Evolutionary conservation across 1,139 yeast genomes (phyloP).

Genomic region (Arxiozyma bovina): DNA sequence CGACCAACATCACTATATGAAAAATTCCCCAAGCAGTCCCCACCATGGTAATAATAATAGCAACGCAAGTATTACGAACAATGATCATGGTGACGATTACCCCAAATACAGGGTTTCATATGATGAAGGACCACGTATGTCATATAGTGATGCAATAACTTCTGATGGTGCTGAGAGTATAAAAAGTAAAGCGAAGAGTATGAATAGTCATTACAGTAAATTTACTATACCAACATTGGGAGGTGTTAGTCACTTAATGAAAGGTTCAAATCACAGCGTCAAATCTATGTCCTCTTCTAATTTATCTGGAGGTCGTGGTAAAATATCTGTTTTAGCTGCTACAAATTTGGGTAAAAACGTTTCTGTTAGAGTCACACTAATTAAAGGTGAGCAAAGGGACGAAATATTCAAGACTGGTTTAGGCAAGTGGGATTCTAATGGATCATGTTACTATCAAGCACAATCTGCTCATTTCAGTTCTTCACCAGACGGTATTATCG

Average conservation of each 20-base stretch:
- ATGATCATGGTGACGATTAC: not conserved
- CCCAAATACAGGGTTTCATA: not conserved
- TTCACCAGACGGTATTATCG: conserved; percentile 47
- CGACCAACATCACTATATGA: not conserved
- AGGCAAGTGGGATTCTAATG: conserved; percentile 43
- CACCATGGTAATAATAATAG: not conserved
- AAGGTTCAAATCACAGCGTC: not conserved
- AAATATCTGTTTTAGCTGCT: conserved; percentile 35
- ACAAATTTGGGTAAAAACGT: conserved; percentile 33
- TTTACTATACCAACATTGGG: not conserved
- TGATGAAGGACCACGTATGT: not conserved
- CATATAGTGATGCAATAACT: not conserved
- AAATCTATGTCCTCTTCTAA: conserved; percentile 1
- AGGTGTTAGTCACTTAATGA: not conserved
- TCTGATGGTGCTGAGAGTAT: not conserved
- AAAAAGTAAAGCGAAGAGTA: not conserved
- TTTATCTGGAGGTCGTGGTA: conserved; percentile 3
- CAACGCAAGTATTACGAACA: not conserved
- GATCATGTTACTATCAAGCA: conserved; percentile 43
- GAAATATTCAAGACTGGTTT: conserved; percentile 59
- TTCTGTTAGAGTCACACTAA: conserved; percentile 46
- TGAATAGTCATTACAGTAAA: not conserved
- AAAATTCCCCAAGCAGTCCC: not conserved
- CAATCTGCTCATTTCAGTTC: conserved; percentile 66
- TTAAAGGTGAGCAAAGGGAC: conserved; percentile 45